A percentile compares a stretch with the other conserved stretches of the same genome.
Evolutionary conservation across 768 basidiomycete genomes (phyloP).

Genomic region (Pleurotus giganteus): DNA sequence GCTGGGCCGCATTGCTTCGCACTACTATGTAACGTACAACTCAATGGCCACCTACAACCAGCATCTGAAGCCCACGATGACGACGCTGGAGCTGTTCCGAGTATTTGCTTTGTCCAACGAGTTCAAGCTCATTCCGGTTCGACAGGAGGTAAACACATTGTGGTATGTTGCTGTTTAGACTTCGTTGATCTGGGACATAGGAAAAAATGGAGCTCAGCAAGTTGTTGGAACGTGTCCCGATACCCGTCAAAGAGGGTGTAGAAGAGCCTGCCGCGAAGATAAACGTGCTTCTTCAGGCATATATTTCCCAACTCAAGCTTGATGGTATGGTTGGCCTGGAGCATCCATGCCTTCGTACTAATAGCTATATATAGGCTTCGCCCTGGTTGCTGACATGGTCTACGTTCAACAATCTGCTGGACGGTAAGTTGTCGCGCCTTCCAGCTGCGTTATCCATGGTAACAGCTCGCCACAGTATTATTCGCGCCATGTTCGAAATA

Average conservation of each 20-base stretch:
- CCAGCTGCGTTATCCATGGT: too few species aligned
- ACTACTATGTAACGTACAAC: slow-evolving; percentile 93
- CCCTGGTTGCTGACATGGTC: slow-evolving; percentile 89
- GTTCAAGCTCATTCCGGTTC: slow-evolving; percentile 87
- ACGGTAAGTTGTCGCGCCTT: slow-evolving; percentile 42
- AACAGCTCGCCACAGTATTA: slow-evolving; percentile 48
- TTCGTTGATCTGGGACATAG: slow-evolving; percentile 23
- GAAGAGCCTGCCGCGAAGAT: slow-evolving; percentile 98
- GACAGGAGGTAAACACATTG: slow-evolving; percentile 51
- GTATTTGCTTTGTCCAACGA: slow-evolving; percentile 96
- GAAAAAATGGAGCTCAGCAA: slow-evolving; percentile 91
- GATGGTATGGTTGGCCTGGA: too few species aligned
- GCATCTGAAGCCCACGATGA: slow-evolving; percentile 85
- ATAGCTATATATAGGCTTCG: slow-evolving; percentile 78
- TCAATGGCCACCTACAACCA: slow-evolving; percentile 98
- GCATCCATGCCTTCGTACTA: too few species aligned
- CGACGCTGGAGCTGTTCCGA: slow-evolving; percentile 86
- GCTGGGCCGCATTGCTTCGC: slow-evolving; percentile 89
- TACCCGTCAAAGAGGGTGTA: slow-evolving; percentile 94
- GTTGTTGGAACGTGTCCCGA: slow-evolving; percentile 90
- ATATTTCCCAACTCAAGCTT: slow-evolving; percentile 90
- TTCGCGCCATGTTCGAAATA: slow-evolving; percentile 97
- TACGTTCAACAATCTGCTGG: slow-evolving; percentile 98
- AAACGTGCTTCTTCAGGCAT: slow-evolving; percentile 93
- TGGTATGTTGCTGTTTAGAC: slow-evolving; percentile 8